Evolutionary conservation across 345 rosid species (phyloP).

Genomic region (Syzygium aromaticum): DNA sequence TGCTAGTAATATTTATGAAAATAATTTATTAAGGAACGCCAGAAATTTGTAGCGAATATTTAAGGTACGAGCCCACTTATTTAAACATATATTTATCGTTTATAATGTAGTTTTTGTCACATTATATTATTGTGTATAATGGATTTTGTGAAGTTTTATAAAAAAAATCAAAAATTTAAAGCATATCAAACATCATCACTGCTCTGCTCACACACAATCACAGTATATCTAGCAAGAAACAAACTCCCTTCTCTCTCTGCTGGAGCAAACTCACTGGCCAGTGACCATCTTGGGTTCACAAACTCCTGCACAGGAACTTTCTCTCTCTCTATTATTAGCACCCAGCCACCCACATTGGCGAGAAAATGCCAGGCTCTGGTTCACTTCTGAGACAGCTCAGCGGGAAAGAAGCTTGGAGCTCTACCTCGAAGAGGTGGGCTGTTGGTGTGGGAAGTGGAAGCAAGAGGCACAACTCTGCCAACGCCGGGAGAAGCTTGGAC

Average conservation of each 20-base stretch:
- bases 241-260: not conserved
- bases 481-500: conserved; percentile 8
- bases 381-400: conserved; percentile 56
- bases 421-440: conserved; percentile 52
- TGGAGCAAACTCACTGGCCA: not conserved
- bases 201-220: not conserved
- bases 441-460: conserved; percentile 3
- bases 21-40: not conserved
- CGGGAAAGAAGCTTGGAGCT: conserved; percentile 48
- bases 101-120: too few relatives aligned
- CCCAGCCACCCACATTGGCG: not conserved
- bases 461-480: conserved; percentile 1
- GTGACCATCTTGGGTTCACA: not conserved
- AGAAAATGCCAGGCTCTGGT: conserved; percentile 22
- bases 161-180: not conserved
- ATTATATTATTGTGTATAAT: too few relatives aligned
- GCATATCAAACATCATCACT: not conserved
- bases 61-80: not conserved
- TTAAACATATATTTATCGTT: not conserved
- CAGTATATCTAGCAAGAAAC: not conserved
- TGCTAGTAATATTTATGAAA: not conserved
- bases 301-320: not conserved
- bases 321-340: not conserved
- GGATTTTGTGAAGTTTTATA: too few relatives aligned
- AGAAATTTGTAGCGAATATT: not conserved